Evolutionary conservation across 352 stramenopile species (phyloP), one percentile per base, ranked within the genome.

Genomic region (Phytophthora tubulina): DNA sequence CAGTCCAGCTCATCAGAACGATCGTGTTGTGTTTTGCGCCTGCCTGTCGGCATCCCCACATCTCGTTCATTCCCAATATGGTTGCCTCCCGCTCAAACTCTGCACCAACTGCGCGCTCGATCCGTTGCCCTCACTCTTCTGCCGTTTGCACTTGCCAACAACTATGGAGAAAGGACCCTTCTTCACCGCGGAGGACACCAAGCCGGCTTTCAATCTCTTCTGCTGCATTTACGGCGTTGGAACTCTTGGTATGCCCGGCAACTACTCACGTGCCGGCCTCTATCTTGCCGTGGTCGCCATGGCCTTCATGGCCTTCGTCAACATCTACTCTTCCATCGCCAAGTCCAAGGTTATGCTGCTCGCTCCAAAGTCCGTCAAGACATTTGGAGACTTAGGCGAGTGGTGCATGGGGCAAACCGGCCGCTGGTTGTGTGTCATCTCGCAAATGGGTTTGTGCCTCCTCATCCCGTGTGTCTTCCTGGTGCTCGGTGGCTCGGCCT

Each of bases 211-310:
- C 70, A 73, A 68, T 27, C 64, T 82, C 64, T 82, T 87, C 53
- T 89, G 81, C 59, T 79, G 72, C 30, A 68, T 89, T 44, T 89
- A 62, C 55, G 81, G 81, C 45, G 80, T 90, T 38, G 82, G 82
- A 4, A 80, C 82, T n/a, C 71, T 90, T 31, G 74, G 76, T 33
- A 89, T 91, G 76, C 81, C 83, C 0, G 70, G 64, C 39, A 90
- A 88, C 52, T 90, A 73, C 49, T 62, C 81, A 33, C 81, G 81
- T 14, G 79, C 81, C 4, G 81, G 81, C 0, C 75, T 75, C 0
- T 14, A 62, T 1, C 38, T 76, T 44, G 81, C 81, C 0, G 46
- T 67, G 27, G 48, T 78, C 44, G 81, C 81, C 11, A 60, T 86
- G 51, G 56, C 80, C 48, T 85, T 89, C 70, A 89, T 89, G 81